A percentile compares a stretch with the other conserved stretches of the same genome.
phyloP scores from a whole-genome alignment of 2,329 filamentous ascomycete genomes.

The Nothopassalora personata region DNA sequence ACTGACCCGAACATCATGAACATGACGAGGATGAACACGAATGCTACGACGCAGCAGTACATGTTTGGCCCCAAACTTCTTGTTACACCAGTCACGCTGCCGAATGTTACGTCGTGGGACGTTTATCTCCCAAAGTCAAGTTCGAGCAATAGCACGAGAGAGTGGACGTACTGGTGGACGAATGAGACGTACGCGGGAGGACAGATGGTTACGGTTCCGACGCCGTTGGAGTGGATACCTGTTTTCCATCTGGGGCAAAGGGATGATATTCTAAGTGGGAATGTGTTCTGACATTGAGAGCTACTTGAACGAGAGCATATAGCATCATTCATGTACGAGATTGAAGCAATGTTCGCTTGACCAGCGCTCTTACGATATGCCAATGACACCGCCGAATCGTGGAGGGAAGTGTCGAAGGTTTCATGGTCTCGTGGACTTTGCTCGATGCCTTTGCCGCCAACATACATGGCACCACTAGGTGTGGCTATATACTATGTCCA shows the following conservation, averaged over 20 bases:
- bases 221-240: conserved; percentile 30
- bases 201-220: conserved; percentile 28
- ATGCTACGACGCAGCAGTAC: conserved; percentile 37
- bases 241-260: conserved; percentile 27
- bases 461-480: too few species aligned
- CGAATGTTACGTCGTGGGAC: conserved; percentile 34
- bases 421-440: too few species aligned
- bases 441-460: too few species aligned
- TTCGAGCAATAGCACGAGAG: conserved; percentile 20
- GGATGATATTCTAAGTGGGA: conserved; percentile 22
- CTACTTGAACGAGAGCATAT: too few species aligned
- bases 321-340: too few species aligned
- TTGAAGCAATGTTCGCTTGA: too few species aligned
- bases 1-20: conserved; percentile 26
- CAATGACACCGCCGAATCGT: too few species aligned
- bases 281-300: conserved; percentile 19
- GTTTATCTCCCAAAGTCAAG: conserved; percentile 34
- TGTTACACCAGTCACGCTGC: conserved; percentile 34
- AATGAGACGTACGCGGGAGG: conserved; percentile 38
- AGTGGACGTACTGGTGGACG: conserved; percentile 41
- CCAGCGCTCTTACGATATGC: too few species aligned
- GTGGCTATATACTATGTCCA: too few species aligned
- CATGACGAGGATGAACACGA: conserved; percentile 28
- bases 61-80: conserved; percentile 38
- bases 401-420: too few species aligned